Evolutionary conservation across 768 basidiomycete genomes (phyloP), one percentile per base, ranked within the genome.

Genomic region (Favolaschia claudopus): DNA sequence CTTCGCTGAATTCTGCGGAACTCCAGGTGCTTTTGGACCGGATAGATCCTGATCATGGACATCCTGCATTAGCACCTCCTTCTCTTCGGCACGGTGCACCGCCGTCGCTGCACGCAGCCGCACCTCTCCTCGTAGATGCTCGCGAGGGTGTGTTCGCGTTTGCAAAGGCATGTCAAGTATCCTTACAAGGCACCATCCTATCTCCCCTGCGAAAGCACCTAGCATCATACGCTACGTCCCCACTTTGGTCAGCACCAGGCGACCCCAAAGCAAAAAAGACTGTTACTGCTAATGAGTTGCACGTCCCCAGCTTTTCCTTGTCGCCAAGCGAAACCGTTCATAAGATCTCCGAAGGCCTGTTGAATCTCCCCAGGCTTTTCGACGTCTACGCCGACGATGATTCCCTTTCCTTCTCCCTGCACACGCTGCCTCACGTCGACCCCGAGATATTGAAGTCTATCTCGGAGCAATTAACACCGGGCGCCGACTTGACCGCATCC

Each of bases 381-480:
- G 96, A 99, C 72, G 91, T 96, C 17, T 96, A 97, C 68, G 93
- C 91, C 7, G 89, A 90, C 55, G 95, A 98, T 70, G 94, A 95
- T 59, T 92, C 93, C 10, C 82, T 98, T 9, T 85, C 88, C 2
- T 97, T 95, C 74, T 94, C 93, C 32, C 78, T 98, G 36, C 87
- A 89, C 44, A 93, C 91, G 6, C 77, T 98, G 10, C 93, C 91
- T 0, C 85, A 86, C 65, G 71, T 92, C 46, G 86, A 91, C 56
- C 63, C 76, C 7, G 85, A 89, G 37, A 72, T 83, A 44, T 69
- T 85, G 19, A 82, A 79, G 51, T 78, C 76, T 33, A 69, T 82
- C 7, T 68, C 77, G 3, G 86, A 85, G 56, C 79, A 76, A 57
- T 60, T 67, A 4, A 64, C 66, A 7, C 31, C 46, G n/a, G 31